Conservation (phyloP, 1,139 yeast genomes). For the Saccharomycopsis hybrid region DNA sequence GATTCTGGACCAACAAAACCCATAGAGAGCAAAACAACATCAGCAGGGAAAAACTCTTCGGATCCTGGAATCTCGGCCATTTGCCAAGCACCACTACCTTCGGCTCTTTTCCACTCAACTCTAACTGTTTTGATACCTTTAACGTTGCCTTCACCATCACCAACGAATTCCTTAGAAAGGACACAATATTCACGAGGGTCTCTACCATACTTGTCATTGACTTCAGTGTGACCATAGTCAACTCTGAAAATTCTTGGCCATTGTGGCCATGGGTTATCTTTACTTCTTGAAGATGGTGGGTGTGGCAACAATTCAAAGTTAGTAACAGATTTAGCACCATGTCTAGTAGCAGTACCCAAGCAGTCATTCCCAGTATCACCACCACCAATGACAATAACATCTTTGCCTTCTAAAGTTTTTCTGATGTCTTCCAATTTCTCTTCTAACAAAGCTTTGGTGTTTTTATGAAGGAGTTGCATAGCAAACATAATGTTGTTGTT, state of each 20-base stretch:
- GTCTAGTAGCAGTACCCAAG: constrained; percentile 95
- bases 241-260: constrained; percentile 98
- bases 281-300: constrained; percentile 81
- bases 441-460: constrained; percentile 85
- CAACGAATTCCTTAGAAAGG: constrained; percentile 89
- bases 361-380: constrained; percentile 99
- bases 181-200: constrained; percentile 98
- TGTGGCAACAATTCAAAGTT: constrained; percentile 93
- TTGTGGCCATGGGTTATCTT: constrained; percentile 99
- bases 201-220: constrained; percentile 86
- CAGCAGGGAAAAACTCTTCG: constrained; percentile 93
- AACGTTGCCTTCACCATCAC: constrained; percentile 90
- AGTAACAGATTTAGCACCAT: constrained; percentile 92
- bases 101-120: constrained; percentile 97
- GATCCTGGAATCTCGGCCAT: constrained; percentile 97
- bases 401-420: constrained; percentile 68
- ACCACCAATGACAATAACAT: constrained; percentile 96
- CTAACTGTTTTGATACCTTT: constrained; percentile 91
- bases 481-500: constrained; percentile 88
- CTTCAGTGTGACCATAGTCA: constrained; percentile 97
- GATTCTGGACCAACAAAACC: constrained; percentile 97
- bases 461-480: constrained; percentile 82
- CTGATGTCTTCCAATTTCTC: constrained; percentile 74
- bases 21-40: constrained; percentile 89
- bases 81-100: constrained; percentile 89